These are phyloP conservation scores for Globisporangium megalacanthum DNA, from an alignment of 352 stramenopile species.

Conservation along the genomic window DNA sequence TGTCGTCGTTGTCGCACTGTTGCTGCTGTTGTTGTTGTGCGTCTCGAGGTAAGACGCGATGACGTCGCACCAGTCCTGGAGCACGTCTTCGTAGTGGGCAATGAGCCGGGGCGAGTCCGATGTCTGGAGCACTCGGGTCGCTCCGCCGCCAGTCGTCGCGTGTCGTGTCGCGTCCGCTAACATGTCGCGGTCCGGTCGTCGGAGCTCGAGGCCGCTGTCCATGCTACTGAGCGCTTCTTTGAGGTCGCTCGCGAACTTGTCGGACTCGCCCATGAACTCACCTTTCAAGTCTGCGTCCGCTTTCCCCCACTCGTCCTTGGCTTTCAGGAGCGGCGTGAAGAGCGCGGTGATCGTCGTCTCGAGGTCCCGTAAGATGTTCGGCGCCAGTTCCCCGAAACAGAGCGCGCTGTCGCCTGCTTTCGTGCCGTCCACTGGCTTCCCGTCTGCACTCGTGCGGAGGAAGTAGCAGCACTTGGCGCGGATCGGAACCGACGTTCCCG, in stretches of 20 bases:
- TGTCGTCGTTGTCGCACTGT: too few species aligned
- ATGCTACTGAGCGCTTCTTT: conserved; percentile 96
- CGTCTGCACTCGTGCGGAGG: conserved; percentile 56
- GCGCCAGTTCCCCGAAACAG: conserved; percentile 81
- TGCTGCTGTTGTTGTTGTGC: conserved; percentile 20
- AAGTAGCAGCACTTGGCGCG: conserved; percentile 84
- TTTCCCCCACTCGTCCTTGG: conserved; percentile 95
- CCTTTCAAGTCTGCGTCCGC: conserved; percentile 89
- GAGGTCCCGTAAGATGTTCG: conserved; percentile 76
- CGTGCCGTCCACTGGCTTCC: conserved; percentile 62
- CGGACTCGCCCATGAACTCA: conserved; percentile 93
- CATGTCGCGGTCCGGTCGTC: conserved; percentile 78
- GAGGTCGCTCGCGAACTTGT: conserved; percentile 92
- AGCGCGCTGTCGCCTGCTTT: conserved; percentile 78
- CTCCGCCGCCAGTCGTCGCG: conserved; percentile 15
- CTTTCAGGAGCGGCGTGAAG: conserved; percentile 91
- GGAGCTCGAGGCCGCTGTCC: conserved; percentile 92
- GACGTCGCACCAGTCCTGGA: conserved; percentile 97
- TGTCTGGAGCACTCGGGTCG: conserved; percentile 53
- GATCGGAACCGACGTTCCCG: conserved; percentile 67
- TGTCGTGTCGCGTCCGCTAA: conserved; percentile 49
- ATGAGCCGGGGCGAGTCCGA: conserved; percentile 89
- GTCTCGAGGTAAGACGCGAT: conserved; percentile 94
- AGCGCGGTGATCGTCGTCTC: conserved; percentile 78
- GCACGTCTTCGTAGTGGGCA: conserved; percentile 92